phyloP scores from a whole-genome alignment of 495 filamentous ascomycete genomes.

The Penicillium verhagenii region DNA sequence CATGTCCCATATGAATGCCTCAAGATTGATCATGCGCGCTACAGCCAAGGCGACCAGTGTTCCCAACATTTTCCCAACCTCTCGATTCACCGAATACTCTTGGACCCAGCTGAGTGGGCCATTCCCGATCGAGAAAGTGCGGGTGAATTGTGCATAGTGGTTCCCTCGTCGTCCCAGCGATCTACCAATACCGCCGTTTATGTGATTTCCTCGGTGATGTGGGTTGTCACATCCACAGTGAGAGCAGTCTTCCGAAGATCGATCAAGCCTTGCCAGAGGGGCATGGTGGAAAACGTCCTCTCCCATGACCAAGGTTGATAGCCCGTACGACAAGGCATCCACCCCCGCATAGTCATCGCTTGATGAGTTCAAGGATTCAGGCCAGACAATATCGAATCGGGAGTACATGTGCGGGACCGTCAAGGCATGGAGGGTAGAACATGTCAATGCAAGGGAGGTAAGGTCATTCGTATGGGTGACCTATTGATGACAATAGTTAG shows the following conservation, averaged over 20 bases:
- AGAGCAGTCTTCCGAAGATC: constrained; percentile 22
- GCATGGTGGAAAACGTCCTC: constrained; percentile 64
- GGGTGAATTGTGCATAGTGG: constrained; percentile 79
- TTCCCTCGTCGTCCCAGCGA: constrained; percentile 57
- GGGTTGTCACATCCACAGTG: constrained; percentile 37
- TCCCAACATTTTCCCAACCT: constrained; percentile 90
- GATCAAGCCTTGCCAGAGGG: constrained; percentile 10
- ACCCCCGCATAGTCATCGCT: constrained; percentile 71
- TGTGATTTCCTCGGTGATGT: constrained; percentile 16
- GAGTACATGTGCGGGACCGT: constrained; percentile 87
- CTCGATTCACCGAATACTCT: constrained; percentile 85
- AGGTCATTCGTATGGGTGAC: constrained; percentile 87
- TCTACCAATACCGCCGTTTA: constrained; percentile 2
- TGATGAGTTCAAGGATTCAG: constrained; percentile 59
- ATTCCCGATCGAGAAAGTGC: constrained; percentile 89
- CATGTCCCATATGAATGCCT: constrained; percentile 96
- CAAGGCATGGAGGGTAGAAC: constrained; percentile 78
- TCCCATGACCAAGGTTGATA: constrained; percentile 81
- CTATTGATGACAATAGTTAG: constrained; percentile 43
- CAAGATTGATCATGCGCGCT: constrained; percentile 82
- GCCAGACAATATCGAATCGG: constrained; percentile 94
- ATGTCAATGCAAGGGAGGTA: constrained; percentile 76
- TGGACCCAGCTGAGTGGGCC: constrained; percentile 79
- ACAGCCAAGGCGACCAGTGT: constrained; percentile 86
- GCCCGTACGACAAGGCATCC: constrained; percentile 87